A percentile compares a stretch with the other conserved stretches of the same genome.
phyloP scores from a whole-genome alignment of 2,329 filamentous ascomycete genomes.

The Berkeleyomyces rouxiae region DNA sequence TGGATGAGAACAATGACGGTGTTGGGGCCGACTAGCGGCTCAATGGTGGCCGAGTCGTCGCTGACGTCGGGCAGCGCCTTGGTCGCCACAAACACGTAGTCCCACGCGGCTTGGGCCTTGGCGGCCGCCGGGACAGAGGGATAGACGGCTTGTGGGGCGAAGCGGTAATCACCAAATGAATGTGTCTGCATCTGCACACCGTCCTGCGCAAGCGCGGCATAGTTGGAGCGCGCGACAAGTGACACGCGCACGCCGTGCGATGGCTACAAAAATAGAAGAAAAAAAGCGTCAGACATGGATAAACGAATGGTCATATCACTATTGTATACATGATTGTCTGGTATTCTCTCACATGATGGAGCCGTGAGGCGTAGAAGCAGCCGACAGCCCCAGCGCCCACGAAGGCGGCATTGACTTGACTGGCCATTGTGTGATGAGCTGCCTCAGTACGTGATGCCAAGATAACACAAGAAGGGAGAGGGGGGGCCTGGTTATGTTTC shows the following conservation, averaged over 20 bases:
- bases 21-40: constrained; percentile 37
- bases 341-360: constrained; percentile 35
- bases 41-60: constrained; percentile 44
- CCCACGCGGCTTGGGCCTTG: constrained; percentile 22
- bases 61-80: constrained; percentile 51
- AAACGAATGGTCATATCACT: background rate
- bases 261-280: constrained; percentile 23
- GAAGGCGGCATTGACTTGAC: constrained; percentile 43
- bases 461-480: too few species aligned
- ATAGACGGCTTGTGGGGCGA: constrained; percentile 45
- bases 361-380: constrained; percentile 53
- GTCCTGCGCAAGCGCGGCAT: constrained; percentile 39
- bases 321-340: background rate
- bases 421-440: constrained; percentile 14
- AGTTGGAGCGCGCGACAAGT: constrained; percentile 59
- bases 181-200: constrained; percentile 50
- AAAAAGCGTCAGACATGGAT: background rate
- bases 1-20: constrained; percentile 51
- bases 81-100: constrained; percentile 53
- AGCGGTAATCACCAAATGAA: constrained; percentile 50
- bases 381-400: constrained; percentile 57
- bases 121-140: constrained; percentile 41
- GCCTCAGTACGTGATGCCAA: too few species aligned
- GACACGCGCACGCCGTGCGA: constrained; percentile 41
- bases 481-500: too few species aligned